Evolutionary conservation across 2,329 filamentous ascomycete species (phyloP).

Genomic region (Colletotrichum sp.): DNA sequence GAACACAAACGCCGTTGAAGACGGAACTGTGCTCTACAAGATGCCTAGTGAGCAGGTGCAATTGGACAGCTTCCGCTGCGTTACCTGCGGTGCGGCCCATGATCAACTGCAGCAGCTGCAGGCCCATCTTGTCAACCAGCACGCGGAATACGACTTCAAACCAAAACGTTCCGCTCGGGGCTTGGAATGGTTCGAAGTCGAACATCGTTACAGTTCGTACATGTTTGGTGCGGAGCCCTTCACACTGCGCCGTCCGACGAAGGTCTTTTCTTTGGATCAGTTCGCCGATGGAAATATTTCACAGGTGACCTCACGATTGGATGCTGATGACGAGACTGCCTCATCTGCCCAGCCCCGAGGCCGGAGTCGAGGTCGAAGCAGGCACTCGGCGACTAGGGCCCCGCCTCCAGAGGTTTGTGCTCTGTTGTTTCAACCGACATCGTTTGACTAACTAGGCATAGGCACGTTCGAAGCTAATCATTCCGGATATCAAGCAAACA

Average conservation of each 20-base stretch:
- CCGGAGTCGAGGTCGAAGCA: conserved; percentile 1
- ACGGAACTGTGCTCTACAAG: conserved; percentile 51
- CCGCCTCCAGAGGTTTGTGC: neutral
- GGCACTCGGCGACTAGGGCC: neutral
- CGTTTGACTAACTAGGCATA: neutral
- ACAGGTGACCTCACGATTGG: conserved; percentile 48
- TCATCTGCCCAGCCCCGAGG: neutral
- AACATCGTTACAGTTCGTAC: conserved; percentile 30
- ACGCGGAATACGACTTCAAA: conserved; percentile 51
- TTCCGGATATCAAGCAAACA: conserved; percentile 55
- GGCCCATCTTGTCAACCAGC: conserved; percentile 50
- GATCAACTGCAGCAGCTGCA: conserved; percentile 52
- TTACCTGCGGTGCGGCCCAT: conserved; percentile 54
- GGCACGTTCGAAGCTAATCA: conserved; percentile 31
- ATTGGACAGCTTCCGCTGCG: conserved; percentile 55
- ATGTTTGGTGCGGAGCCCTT: conserved; percentile 40
- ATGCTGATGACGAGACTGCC: conserved; percentile 28
- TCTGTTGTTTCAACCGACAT: neutral
- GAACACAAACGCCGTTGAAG: conserved; percentile 29
- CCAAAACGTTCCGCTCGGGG: conserved; percentile 37
- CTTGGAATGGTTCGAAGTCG: conserved; percentile 42
- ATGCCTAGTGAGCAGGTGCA: conserved; percentile 49
- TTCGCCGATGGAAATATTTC: conserved; percentile 50
- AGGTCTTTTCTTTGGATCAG: conserved; percentile 49
- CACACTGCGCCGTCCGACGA: conserved; percentile 46